Percentiles rank a stretch among this genome's conserved stretches.
Conservation (phyloP, 2,329 filamentous ascomycete species). For the Microdochium trichocladiopsis region DNA sequence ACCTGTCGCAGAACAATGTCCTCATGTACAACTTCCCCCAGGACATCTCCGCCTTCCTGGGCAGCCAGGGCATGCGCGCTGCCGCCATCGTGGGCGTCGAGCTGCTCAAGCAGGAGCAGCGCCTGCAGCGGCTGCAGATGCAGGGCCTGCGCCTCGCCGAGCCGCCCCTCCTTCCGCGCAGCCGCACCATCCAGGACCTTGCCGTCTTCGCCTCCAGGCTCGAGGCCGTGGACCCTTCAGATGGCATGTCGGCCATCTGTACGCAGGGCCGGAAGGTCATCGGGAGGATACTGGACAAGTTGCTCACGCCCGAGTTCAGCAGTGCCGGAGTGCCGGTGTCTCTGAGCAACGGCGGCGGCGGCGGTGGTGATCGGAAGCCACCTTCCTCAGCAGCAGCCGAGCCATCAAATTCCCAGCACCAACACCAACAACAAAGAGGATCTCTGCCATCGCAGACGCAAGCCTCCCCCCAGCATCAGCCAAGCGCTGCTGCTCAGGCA, state of each 20-base stretch:
- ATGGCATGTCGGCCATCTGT: slow-evolving; percentile 21
- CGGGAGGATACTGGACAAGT: slow-evolving; percentile 24
- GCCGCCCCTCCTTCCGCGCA: slow-evolving; percentile 20
- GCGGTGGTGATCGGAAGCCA: background rate
- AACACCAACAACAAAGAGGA: too few species aligned
- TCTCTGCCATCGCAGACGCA: too few species aligned
- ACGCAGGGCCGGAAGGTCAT: slow-evolving; percentile 26
- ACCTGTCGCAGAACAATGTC: background rate
- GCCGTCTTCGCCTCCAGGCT: slow-evolving; percentile 25
- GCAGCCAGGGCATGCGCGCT: background rate
- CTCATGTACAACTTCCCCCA: background rate
- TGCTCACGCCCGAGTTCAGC: slow-evolving; percentile 17
- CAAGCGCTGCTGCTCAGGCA: too few species aligned
- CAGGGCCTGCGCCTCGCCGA: background rate
- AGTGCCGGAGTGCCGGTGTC: slow-evolving; percentile 7
- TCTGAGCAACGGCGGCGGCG: slow-evolving; percentile 5
- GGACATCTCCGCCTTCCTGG: background rate
- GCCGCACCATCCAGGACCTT: slow-evolving; percentile 26
- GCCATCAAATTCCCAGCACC: too few species aligned
- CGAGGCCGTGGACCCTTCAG: slow-evolving; percentile 19
- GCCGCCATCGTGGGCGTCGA: background rate
- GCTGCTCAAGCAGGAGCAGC: background rate
- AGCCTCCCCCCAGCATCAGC: too few species aligned
- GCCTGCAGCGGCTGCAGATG: background rate
- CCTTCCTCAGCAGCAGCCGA: too few species aligned